Evolutionary conservation across 169 alveolate genomes (phyloP), one percentile per base, ranked within the genome.

Genomic region (Plasmodium fragile): DNA sequence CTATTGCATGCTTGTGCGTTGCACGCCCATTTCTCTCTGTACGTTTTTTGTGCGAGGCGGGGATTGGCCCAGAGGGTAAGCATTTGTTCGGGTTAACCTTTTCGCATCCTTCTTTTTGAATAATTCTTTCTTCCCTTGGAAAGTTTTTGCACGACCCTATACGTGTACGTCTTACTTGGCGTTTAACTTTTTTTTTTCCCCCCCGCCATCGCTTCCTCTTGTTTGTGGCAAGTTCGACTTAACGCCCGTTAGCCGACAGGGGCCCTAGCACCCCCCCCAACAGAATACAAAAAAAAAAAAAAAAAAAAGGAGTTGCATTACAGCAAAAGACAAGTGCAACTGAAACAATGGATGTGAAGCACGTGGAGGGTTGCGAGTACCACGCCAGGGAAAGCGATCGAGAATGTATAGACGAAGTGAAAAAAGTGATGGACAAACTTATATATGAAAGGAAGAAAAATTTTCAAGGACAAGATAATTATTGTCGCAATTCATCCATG

Each of bases 381-480:
- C 59, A 52, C 43, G 93, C 36, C 11, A 72, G 83, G 41, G 83
- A 84, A 53, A 4, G 79, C 16, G 83, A 72, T 4, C 55, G 22
- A 22, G 79, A 25, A 43, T 84, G 65, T 43, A 73, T 52, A 28
- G 93, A 73, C 41, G 93, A 84, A 32, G 78, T 84, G 22, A 55
- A 84, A 75, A 73, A 73, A 53, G 84, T 84, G 8, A 84, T 34
- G 80, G 79, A 84, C 32, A 84, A 84, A 13, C 78, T 84, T 73
- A 25, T 84, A 84, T 52, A 45, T 30, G 93, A 84, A 34, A 55
- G 93, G 32, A 70, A 84, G 59, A 84, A 84, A 52, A 72, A 84
- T 52, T 84, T 84, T 30, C 80, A 84, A 34, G 93, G 79, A 6
- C 78, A 84, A 32, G 93, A 84, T 32, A 84, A 73, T 28, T 84